Evolutionary conservation across 768 basidiomycete species (phyloP), one percentile per base, ranked within the genome.

Genomic region (Boletus speciosus): DNA sequence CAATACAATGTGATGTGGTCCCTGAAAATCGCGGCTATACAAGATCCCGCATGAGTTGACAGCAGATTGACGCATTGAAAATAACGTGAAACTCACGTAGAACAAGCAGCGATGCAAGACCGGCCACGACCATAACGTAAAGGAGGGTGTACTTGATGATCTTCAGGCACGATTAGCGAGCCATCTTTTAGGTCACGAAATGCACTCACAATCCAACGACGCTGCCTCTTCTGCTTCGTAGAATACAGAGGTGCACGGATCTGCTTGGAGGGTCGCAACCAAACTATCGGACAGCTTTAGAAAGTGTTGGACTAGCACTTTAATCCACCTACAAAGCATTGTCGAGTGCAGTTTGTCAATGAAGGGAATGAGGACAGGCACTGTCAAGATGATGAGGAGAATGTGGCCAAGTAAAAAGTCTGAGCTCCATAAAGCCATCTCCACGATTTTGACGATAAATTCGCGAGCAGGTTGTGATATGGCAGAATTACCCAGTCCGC

Each of bases 361-460:
- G 70, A 85, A 95, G 0, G 97, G 97, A 49, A 98, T 85, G 61
- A 96, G 69, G 55, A 88, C 77, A 0, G 92, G 90, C 15, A 85
- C 84, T 7, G 93, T 90, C 71, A 98, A 74, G 63, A 97, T 84
- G 69, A 97, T 82, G 60, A 98, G 75, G 11, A 98, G 79, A 52
- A 98, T 73, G 65, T 93, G 91, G 5, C 78, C 88, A 46, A 93
- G 78, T 39, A 98, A 73, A 77, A 98, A 97, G 75, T 98, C 97
- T 7, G 93, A 95, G 44, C 87, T 88, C 90, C 96, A 98, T 15
- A 98, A 75, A 25, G 91, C 91, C 87, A 98, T 90, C 74, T 98
- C 96, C 59, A 98, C 92, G 54, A 96, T 91, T 80, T 98, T 99
- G 75, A 98, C 95, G 52, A 98, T 82, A 67, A 90, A 97, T 78